Percentiles rank a stretch among this genome's conserved stretches.
These are phyloP conservation scores for Porphyridium purpureum DNA, from an alignment of 23 red algal genomes.

Conservation along the genomic window DNA sequence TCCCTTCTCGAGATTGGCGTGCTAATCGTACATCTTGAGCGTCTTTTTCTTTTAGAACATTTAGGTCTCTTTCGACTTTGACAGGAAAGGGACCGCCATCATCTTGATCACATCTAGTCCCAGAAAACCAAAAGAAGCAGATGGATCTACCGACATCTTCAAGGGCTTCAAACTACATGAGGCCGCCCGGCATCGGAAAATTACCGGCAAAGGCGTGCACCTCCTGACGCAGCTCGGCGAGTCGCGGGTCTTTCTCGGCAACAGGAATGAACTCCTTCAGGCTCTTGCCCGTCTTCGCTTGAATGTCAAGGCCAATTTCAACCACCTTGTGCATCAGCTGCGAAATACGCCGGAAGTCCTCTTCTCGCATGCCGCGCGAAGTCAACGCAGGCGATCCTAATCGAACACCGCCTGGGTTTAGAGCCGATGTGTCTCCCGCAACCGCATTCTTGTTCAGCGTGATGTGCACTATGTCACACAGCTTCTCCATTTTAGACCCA, in stretches of 20 bases:
- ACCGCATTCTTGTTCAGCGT: slow-evolving; percentile 99
- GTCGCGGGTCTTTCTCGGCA: slow-evolving; percentile 37
- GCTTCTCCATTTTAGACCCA: slow-evolving; percentile 64
- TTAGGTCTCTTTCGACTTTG: too few relatives aligned
- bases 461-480: slow-evolving; percentile 87
- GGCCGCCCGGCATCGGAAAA: slow-evolving; percentile 76
- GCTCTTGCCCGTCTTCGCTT: slow-evolving; percentile 70
- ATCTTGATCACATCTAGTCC: too few relatives aligned
- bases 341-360: slow-evolving; percentile 63
- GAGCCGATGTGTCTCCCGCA: slow-evolving; percentile 69
- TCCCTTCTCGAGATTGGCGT: too few relatives aligned
- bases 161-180: too few relatives aligned
- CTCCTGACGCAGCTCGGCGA: slow-evolving; percentile 34
- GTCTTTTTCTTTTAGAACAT: too few relatives aligned
- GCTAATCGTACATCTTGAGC: too few relatives aligned
- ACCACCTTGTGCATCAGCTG: slow-evolving; percentile 47
- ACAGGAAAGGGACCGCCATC: too few relatives aligned
- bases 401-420: slow-evolving; percentile 87
- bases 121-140: too few relatives aligned
- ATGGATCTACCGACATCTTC: too few relatives aligned
- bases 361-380: slow-evolving; percentile 50
- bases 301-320: slow-evolving; percentile 44
- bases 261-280: slow-evolving; percentile 77
- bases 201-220: slow-evolving; percentile 38
- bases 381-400: slow-evolving; percentile 96